Base-by-base conservation (phyloP, 2,329 filamentous ascomycete species). In the Scortechinia acanthostroma region DNA sequence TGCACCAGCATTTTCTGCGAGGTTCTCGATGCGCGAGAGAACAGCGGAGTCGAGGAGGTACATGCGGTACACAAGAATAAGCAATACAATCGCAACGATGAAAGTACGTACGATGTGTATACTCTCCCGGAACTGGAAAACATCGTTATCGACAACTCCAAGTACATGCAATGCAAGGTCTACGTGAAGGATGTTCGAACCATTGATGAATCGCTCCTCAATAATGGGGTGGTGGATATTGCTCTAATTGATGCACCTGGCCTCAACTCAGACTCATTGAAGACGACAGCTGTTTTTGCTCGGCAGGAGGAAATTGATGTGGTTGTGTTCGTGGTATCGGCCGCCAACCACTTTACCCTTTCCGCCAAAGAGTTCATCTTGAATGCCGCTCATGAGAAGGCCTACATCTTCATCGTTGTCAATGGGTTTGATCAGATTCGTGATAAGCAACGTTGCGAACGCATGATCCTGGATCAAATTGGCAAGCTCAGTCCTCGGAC, bases 1-100 rank as follows among this genome's bases (percentile, higher is more conserved):
- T 98, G 93, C 64, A 98, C 93, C 2, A 93, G 89, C 64, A 95
- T 98, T 47, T 98, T 98, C 66, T 98, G 93, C 61, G 93, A 98
- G 61, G 93, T 98, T 2, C 66, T 98, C 47, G 91, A 98, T 63
- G 86, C 88, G 3, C 80, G 88, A 51, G 90, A 96, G 60, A 98
- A 98, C 57, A 83, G 81, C 22, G 88, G 89, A 2, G 62, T 96
- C 2, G 93, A 98, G 62, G 93, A 98, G 62, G 93, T 97, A 1
- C 93, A 98, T 58, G 93, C 91, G 0, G 86, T 98, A 14, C 90
- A 94, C 58, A 90, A 86, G 59, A 81, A 91, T 49, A 65, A 73
- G 15, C 65, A 72, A 3, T 98, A 98, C 62, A 82, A 93, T 62
- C 83, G 91, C 48, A 83, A 95, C 56, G 89, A 98, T 55, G 93